Evolutionary conservation across 768 basidiomycete genomes (phyloP).

Genomic region (Kockovaella imperatae): DNA sequence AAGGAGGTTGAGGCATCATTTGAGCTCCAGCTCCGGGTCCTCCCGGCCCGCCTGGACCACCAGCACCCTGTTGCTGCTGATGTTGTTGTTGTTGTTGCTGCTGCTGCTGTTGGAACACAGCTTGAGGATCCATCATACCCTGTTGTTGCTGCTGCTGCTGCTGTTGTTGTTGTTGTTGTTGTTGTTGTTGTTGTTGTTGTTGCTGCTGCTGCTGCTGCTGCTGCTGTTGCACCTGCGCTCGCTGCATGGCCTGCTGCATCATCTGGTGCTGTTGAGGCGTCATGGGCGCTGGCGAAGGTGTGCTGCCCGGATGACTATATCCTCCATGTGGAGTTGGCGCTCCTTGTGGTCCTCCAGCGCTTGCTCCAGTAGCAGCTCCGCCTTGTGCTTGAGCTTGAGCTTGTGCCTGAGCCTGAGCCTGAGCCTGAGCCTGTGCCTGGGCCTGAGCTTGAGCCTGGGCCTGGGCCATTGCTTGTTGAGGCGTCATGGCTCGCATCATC

Average conservation of each 20-base stretch:
- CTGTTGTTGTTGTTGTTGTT: conserved; percentile 5
- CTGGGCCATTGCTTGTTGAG: conserved; percentile 13
- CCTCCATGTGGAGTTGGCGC: conserved; percentile 10
- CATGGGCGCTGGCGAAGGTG: too few species aligned
- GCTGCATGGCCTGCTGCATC: conserved; percentile 13
- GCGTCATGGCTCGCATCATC: conserved; percentile 28
- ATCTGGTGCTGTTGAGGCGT: too few species aligned
- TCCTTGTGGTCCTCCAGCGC: conserved; percentile 5
- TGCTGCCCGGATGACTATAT: too few species aligned
- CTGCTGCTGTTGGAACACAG: not conserved
- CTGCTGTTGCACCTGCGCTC: conserved; percentile 6
- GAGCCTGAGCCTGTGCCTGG: conserved; percentile 11
- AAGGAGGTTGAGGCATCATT: too few species aligned
- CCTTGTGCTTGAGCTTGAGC: conserved; percentile 18
- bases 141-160: conserved; percentile 1
- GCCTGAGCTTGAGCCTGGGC: conserved; percentile 3
- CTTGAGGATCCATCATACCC: not conserved
- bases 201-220: conserved; percentile 12
- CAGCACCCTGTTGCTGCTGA: not conserved
- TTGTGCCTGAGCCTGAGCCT: conserved; percentile 13
- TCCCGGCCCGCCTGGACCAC: too few species aligned
- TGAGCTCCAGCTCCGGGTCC: too few species aligned
- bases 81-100: conserved; percentile 11
- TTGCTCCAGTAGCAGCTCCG: conserved; percentile 8
- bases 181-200: conserved; percentile 5